Conservation (phyloP, 345 rosid genomes). For the Leavenworthia alabamica region DNA sequence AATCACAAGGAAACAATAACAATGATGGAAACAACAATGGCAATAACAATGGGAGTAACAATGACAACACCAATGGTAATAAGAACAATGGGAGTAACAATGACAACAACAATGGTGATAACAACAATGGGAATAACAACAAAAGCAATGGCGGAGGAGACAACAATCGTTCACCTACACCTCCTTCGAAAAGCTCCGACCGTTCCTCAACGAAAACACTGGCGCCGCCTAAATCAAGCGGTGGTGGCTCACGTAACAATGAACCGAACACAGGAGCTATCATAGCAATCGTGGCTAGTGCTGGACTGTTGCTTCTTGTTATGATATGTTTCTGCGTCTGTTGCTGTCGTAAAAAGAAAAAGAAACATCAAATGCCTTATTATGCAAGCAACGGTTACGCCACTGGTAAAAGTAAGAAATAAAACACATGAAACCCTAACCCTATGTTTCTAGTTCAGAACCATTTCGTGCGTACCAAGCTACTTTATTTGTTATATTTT, state of each 20-base stretch:
- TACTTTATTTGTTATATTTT: background rate
- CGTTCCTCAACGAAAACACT: slow-evolving; percentile 18
- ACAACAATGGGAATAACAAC: slow-evolving; percentile 12
- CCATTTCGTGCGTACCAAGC: background rate
- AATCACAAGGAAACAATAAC: slow-evolving; percentile 21
- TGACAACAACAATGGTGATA: background rate
- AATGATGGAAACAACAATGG: background rate
- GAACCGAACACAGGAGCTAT: slow-evolving; percentile 7
- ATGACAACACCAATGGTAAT: background rate
- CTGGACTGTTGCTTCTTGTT: slow-evolving; percentile 36
- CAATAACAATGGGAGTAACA: background rate
- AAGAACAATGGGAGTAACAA: background rate
- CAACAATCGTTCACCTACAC: slow-evolving; percentile 28
- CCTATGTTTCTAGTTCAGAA: background rate
- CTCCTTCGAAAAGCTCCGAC: slow-evolving; percentile 22
- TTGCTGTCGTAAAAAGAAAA: slow-evolving; percentile 47
- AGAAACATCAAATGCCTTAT: slow-evolving; percentile 29
- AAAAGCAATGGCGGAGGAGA: background rate
- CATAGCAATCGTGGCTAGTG: slow-evolving; percentile 42
- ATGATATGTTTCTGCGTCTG: slow-evolving; percentile 35
- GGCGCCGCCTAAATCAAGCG: slow-evolving; percentile 30
- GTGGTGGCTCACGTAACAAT: slow-evolving; percentile 15
- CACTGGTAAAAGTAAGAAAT: slow-evolving; percentile 5
- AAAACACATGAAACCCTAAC: background rate
- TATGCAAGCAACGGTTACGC: slow-evolving; percentile 18